These are phyloP conservation scores for Solanum boliviense DNA, from an alignment of 257 asterid species.

Conservation along the genomic window DNA sequence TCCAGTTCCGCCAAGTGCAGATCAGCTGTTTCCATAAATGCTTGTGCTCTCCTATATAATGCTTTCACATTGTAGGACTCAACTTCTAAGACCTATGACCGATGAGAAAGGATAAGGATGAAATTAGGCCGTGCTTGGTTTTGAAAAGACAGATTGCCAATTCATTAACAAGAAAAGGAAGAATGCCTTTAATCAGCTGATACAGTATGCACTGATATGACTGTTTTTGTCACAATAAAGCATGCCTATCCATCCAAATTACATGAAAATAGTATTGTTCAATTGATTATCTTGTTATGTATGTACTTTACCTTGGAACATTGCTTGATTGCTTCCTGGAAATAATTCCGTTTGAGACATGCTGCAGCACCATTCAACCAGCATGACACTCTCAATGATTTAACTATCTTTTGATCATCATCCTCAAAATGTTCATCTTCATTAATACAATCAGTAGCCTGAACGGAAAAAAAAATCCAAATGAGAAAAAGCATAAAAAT, in stretches of 20 bases:
- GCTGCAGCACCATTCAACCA: slow-evolving; percentile 74
- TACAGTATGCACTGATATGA: background rate
- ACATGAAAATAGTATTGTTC: background rate
- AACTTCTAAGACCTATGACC: slow-evolving; percentile 38
- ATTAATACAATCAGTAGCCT: slow-evolving; percentile 47
- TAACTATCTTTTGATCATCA: slow-evolving; percentile 30
- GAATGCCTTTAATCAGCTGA: background rate
- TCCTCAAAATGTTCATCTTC: slow-evolving; percentile 29
- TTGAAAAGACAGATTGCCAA: background rate
- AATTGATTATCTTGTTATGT: background rate
- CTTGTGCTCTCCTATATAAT: slow-evolving; percentile 37
- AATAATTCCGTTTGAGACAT: slow-evolving; percentile 41
- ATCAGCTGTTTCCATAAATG: slow-evolving; percentile 26
- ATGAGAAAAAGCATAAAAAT: background rate
- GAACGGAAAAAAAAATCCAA: background rate
- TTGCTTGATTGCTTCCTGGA: slow-evolving; percentile 30
- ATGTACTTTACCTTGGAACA: slow-evolving; percentile 49
- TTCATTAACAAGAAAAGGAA: background rate
- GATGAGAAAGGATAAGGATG: background rate
- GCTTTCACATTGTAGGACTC: slow-evolving; percentile 50
- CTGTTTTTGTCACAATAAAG: background rate
- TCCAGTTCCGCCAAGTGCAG: slow-evolving; percentile 35
- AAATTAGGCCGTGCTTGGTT: background rate
- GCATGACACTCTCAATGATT: slow-evolving; percentile 40
- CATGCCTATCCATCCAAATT: background rate